phyloP scores from a whole-genome alignment of 306 rosid genomes.

The Cucumis sativus region DNA sequence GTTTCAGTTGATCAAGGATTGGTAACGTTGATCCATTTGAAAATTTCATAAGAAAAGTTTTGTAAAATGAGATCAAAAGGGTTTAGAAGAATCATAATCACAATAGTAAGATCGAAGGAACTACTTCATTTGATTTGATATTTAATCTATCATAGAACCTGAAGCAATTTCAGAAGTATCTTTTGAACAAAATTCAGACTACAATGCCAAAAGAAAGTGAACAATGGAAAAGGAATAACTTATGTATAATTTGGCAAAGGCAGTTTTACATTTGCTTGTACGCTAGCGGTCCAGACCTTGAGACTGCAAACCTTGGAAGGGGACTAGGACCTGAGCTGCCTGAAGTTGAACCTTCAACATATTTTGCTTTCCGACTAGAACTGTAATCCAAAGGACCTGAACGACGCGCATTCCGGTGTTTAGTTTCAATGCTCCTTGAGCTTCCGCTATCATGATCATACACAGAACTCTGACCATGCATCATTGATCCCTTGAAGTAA shows the following conservation, averaged over 20 bases:
- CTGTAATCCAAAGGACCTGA: conserved; percentile 94
- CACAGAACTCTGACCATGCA: conserved; percentile 43
- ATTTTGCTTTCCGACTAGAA: conserved; percentile 50
- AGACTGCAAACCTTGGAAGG: conserved; percentile 89
- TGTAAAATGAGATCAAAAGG: neutral
- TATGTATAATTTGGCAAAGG: neutral
- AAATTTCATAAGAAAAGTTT: neutral
- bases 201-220: neutral
- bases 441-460: conserved; percentile 43
- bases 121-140: neutral
- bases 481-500: conserved; percentile 58
- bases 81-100: neutral
- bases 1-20: neutral
- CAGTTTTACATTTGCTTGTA: conserved; percentile 62
- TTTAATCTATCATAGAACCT: neutral
- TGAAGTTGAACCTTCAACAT: conserved; percentile 67
- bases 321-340: conserved; percentile 89
- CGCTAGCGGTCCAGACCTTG: conserved; percentile 88
- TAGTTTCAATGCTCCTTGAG: conserved; percentile 33
- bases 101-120: neutral
- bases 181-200: neutral
- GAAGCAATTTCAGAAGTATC: neutral
- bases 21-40: neutral
- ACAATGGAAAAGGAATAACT: neutral
- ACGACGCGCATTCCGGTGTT: conserved; percentile 46